phyloP scores from a whole-genome alignment of 1,139 yeast species.

The Taphrina pruni region DNA sequence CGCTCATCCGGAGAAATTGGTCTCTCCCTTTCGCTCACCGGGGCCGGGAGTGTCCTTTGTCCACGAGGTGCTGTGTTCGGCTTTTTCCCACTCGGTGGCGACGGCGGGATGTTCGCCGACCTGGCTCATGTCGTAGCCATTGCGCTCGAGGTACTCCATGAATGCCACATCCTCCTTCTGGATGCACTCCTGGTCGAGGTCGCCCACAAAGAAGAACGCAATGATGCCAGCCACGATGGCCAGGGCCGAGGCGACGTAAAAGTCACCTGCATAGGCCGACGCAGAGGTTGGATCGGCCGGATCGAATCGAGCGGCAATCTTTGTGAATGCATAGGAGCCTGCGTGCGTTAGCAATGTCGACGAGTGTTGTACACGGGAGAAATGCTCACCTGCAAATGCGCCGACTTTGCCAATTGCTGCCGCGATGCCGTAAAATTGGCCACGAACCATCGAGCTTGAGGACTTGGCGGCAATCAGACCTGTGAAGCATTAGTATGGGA shows the following conservation, averaged over 20 bases:
- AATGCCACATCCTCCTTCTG: conserved; percentile 76
- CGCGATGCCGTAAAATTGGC: conserved; percentile 87
- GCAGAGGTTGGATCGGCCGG: conserved; percentile 47
- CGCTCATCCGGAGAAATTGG: conserved; percentile 13
- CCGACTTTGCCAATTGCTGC: conserved; percentile 92
- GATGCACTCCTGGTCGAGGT: conserved; percentile 82
- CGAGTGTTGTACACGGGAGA: not conserved
- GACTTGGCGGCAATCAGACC: conserved; percentile 78
- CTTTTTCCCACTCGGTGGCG: not conserved
- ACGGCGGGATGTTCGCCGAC: conserved; percentile 18
- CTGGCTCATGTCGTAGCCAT: conserved; percentile 50
- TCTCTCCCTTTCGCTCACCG: conserved; percentile 15
- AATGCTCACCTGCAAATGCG: conserved; percentile 72
- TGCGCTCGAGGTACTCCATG: conserved; percentile 60
- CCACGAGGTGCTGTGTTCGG: conserved; percentile 10
- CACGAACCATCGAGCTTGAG: conserved; percentile 84
- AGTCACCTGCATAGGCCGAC: conserved; percentile 72
- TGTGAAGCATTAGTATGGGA: not conserved
- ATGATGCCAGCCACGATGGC: conserved; percentile 74
- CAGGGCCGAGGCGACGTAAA: conserved; percentile 78
- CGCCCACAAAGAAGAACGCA: conserved; percentile 74
- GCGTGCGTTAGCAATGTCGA: not conserved
- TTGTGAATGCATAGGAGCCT: conserved; percentile 77
- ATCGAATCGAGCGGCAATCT: conserved; percentile 61
- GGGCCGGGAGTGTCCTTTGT: conserved; percentile 22